These are phyloP conservation scores for Primulina huaijiensis DNA, from an alignment of 257 asterid species.

Conservation along the genomic window DNA sequence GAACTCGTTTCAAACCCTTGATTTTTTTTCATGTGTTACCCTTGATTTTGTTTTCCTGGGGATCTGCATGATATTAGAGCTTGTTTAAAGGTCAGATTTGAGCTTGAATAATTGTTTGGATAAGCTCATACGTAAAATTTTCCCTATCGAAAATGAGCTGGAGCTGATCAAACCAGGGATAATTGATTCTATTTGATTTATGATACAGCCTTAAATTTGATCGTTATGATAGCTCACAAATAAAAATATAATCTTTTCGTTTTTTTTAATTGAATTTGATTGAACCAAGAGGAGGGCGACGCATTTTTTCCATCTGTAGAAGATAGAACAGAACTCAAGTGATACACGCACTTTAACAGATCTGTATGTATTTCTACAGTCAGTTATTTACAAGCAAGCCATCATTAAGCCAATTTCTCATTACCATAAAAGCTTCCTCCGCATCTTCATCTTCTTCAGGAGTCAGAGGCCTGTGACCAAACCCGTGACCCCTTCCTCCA, in stretches of 20 bases:
- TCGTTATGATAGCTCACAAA: not conserved
- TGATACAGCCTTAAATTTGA: too few species aligned
- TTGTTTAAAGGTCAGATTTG: not conserved
- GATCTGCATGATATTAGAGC: not conserved
- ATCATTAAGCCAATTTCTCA: not conserved
- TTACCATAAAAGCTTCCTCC: slow-evolving; percentile 34
- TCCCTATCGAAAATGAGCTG: not conserved
- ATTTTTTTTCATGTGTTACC: too few species aligned
- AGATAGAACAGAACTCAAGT: not conserved
- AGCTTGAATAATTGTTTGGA: not conserved
- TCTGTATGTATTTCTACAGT: slow-evolving; percentile 5
- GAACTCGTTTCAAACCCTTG: not conserved
- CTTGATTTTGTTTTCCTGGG: not conserved
- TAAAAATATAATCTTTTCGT: not conserved
- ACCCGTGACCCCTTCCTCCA: slow-evolving; percentile 60
- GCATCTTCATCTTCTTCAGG: slow-evolving; percentile 81
- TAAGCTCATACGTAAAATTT: not conserved
- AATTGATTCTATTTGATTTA: too few species aligned
- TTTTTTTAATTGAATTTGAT: not conserved
- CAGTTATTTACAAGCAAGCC: slow-evolving; percentile 26
- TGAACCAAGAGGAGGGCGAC: too few species aligned
- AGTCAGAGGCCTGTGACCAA: slow-evolving; percentile 68
- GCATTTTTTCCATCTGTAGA: not conserved
- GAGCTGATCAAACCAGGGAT: not conserved
- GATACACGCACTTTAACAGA: not conserved